Conservation (phyloP, 2,329 filamentous ascomycete species). For the Blumeriella jaapii region DNA sequence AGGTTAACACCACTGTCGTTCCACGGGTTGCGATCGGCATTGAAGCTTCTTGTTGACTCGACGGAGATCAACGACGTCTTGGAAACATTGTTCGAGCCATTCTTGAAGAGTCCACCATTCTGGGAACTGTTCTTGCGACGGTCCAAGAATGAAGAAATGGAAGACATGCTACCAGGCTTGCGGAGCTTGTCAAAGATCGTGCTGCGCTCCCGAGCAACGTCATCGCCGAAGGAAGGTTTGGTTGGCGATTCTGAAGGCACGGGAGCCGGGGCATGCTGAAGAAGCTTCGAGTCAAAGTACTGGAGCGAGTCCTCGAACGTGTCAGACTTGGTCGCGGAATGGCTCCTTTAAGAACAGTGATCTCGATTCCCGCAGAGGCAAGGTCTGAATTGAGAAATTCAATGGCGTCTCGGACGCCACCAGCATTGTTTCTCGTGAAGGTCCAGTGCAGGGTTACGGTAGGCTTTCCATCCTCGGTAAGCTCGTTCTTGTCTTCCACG, state of each 20-base stretch:
- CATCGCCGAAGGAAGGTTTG: constrained; percentile 72
- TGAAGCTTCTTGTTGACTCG: constrained; percentile 83
- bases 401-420: constrained; percentile 88
- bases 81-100: constrained; percentile 76
- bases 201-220: constrained; percentile 66
- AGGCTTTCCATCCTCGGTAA: constrained; percentile 43
- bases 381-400: constrained; percentile 84
- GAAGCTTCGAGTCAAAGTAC: constrained; percentile 92
- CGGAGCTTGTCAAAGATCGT: constrained; percentile 85
- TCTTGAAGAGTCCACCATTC: constrained; percentile 79
- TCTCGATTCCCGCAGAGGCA: constrained; percentile 80
- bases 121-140: constrained; percentile 89
- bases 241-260: constrained; percentile 80
- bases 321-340: constrained; percentile 95
- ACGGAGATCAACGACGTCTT: constrained; percentile 94
- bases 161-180: constrained; percentile 89
- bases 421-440: constrained; percentile 95
- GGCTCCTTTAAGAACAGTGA: constrained; percentile 78
- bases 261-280: constrained; percentile 80
- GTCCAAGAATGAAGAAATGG: constrained; percentile 90
- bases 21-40: constrained; percentile 92
- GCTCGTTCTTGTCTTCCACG: constrained; percentile 49
- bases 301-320: constrained; percentile 95
- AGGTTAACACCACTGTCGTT: constrained; percentile 96
- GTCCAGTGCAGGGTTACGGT: constrained; percentile 59